phyloP scores from a whole-genome alignment of 176 grass and related monocot genomes.

The Luzula sylvatica region DNA sequence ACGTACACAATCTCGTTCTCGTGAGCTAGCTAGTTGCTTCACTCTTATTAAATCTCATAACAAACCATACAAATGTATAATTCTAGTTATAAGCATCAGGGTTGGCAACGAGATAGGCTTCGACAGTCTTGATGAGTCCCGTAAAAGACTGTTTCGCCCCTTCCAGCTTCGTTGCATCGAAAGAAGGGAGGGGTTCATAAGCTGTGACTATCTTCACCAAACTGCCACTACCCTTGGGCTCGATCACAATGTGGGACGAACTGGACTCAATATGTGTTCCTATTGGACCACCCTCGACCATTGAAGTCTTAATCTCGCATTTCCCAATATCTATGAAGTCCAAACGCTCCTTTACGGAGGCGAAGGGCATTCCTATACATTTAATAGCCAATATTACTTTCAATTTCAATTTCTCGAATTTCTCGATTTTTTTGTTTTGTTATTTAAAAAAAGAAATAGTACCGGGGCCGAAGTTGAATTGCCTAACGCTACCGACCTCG shows the following conservation, averaged over 20 bases:
- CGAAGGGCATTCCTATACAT: constrained; percentile 38
- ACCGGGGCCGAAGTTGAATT: constrained; percentile 78
- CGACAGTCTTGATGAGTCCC: constrained; percentile 36
- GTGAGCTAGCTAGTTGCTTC: too few species aligned
- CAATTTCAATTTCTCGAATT: too few species aligned
- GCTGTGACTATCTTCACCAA: constrained; percentile 38
- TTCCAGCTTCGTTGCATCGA: constrained; percentile 21
- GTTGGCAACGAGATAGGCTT: constrained; percentile 51
- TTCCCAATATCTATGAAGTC: constrained; percentile 41
- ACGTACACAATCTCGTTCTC: too few species aligned
- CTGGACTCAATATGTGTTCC: constrained; percentile 25
- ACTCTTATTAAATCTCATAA: background rate
- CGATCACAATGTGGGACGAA: constrained; percentile 48
- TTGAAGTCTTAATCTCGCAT: constrained; percentile 40
- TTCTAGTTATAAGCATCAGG: constrained; percentile 54
- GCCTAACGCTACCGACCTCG: constrained; percentile 38
- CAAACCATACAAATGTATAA: background rate
- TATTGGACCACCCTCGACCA: constrained; percentile 54
- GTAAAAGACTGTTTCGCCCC: constrained; percentile 40
- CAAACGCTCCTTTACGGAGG: constrained; percentile 42
- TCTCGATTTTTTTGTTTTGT: too few species aligned
- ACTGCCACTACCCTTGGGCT: constrained; percentile 37
- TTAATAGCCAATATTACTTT: too few species aligned
- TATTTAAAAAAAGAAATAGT: too few species aligned
- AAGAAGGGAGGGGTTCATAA: constrained; percentile 37